Evolutionary conservation across 2,329 filamentous ascomycete genomes (phyloP), one percentile per base, ranked within the genome.

Genomic region (Rhinocladiella similis): DNA sequence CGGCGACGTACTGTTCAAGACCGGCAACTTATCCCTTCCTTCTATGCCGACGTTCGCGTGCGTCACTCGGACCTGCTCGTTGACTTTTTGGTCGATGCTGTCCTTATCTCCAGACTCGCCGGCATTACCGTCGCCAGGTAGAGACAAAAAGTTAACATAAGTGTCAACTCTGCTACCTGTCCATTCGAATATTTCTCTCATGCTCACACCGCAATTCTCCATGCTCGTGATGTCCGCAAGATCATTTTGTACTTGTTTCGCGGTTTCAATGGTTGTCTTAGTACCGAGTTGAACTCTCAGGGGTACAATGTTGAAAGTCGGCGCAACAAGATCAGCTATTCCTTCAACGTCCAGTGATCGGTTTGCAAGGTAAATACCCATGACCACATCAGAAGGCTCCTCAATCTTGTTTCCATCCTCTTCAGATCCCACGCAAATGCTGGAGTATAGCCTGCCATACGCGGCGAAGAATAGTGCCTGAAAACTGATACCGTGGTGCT

Each of bases 281-380:
- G 64, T 18, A 41, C 73, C 61, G 5, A 68, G 50, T 20, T 66
- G 67, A 1, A 94, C 80, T 10, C 79, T 78, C 0, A 97, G 72
- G 0, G 91, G 91, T 1, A 96, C 80, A 3, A 97, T 78, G 63
- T 89, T 92, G 18, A 97, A 78, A 0, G 90, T 94, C 0, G 92
- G 91, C 29, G 84, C 86, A 0, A 80, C 64, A 1, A 82, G 73
- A 0, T 75, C 68, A 1, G 82, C 74, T 1, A 84, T 68, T 2
- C 79, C 74, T 2, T 80, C 73, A 7, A 80, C 71, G 19, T 76
- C 74, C 10, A 81, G 75, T 0, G 81, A 79, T 50, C 91, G 83
- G 69, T 95, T 96, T 41, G 91, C 89, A 7, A 96, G 81, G 70
- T 96, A 97, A 19, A 96, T 72, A 1, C 91, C 92, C 49, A 96